phyloP scores from a whole-genome alignment of 257 asterid genomes.

The Solanum neorickii region DNA sequence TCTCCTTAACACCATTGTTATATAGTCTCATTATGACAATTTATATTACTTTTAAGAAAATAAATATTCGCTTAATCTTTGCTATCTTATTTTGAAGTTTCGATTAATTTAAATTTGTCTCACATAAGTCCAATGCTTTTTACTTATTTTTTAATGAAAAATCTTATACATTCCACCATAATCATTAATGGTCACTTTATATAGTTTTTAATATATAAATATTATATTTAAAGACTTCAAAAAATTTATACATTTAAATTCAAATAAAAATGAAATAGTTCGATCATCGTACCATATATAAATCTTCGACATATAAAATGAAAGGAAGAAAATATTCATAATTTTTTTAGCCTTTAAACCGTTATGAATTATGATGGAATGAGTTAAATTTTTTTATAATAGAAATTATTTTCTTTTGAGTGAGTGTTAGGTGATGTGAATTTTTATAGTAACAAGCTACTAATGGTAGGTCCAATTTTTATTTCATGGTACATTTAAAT shows the following conservation, averaged over 20 bases:
- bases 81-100: too few relatives aligned
- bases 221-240: background rate
- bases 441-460: background rate
- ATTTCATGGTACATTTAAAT: background rate
- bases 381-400: background rate
- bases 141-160: background rate
- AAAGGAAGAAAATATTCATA: background rate
- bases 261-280: background rate
- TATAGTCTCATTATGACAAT: background rate
- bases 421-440: fast-evolving
- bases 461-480: background rate
- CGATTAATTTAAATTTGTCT: background rate
- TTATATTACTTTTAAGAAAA: background rate
- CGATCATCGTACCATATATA: background rate
- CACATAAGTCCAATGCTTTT: background rate
- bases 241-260: background rate
- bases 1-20: background rate
- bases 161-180: background rate
- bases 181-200: background rate
- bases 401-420: background rate
- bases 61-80: too few relatives aligned
- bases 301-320: background rate
- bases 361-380: background rate
- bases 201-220: background rate
- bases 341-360: background rate